Evolutionary conservation across 2,329 filamentous ascomycete species (phyloP).

Genomic region (Zarea fungicola): DNA sequence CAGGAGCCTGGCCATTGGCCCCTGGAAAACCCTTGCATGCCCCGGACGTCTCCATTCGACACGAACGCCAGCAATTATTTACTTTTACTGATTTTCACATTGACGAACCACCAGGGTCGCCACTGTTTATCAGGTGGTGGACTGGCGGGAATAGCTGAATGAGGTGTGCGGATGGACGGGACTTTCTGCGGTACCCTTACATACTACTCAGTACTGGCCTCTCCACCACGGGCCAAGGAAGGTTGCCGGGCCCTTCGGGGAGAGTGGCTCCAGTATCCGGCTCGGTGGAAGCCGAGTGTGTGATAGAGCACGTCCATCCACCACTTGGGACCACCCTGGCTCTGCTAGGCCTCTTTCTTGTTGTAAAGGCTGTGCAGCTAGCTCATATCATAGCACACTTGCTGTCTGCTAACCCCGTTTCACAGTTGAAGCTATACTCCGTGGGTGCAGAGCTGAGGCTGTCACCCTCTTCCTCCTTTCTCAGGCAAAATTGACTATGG

Average conservation of each 20-base stretch:
- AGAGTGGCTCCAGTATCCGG: constrained; percentile 7
- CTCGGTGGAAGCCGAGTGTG: constrained; percentile 9
- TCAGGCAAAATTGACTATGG: neutral
- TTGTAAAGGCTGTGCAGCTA: too few species aligned
- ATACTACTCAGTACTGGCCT: too few species aligned
- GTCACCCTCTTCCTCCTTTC: neutral
- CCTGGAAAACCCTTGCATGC: neutral
- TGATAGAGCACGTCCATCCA: neutral
- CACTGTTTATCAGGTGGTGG: too few species aligned
- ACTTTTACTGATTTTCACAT: constrained; percentile 2
- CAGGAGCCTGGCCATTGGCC: constrained; percentile 4
- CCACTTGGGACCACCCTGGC: neutral
- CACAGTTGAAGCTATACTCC: too few species aligned
- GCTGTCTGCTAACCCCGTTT: too few species aligned
- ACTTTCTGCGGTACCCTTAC: too few species aligned
- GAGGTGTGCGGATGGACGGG: too few species aligned
- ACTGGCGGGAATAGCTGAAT: neutral
- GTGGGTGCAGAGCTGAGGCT: too few species aligned
- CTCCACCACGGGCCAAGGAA: neutral
- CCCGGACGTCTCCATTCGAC: neutral
- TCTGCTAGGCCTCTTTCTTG: neutral
- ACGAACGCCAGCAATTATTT: constrained; percentile 1
- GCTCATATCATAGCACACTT: too few species aligned
- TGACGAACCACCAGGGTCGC: too few species aligned
- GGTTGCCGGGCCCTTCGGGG: constrained; percentile 7